Conservation (phyloP, 2,329 filamentous ascomycete species). For the Xylaria sp. region DNA sequence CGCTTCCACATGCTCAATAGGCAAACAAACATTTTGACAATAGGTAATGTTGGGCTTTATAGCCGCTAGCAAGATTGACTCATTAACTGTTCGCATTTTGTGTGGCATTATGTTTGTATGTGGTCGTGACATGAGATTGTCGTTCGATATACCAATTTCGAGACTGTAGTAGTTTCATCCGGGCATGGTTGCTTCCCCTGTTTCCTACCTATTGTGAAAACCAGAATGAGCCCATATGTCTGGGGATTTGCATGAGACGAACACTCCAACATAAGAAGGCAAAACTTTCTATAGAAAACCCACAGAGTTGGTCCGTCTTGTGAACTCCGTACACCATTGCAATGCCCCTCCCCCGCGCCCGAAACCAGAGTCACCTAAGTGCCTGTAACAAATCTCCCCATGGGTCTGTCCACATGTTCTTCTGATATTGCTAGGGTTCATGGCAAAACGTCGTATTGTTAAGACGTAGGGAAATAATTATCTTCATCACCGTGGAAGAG, state of each 20-base stretch:
- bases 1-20: neutral
- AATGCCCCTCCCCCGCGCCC: slow-evolving; percentile 27
- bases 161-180: slow-evolving; percentile 22
- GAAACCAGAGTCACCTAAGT: slow-evolving; percentile 21
- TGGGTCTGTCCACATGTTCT: slow-evolving; percentile 16
- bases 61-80: neutral
- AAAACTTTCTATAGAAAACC: slow-evolving; percentile 33
- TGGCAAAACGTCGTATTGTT: slow-evolving; percentile 17
- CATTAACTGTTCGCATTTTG: neutral
- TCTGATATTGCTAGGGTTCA: slow-evolving; percentile 13
- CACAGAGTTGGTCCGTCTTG: slow-evolving; percentile 36
- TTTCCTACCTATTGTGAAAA: neutral
- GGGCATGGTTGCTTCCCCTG: slow-evolving; percentile 4
- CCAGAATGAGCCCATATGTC: slow-evolving; percentile 21
- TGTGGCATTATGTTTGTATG: neutral
- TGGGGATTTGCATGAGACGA: slow-evolving; percentile 25
- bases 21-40: neutral
- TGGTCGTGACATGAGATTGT: slow-evolving; percentile 19
- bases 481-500: slow-evolving; percentile 78
- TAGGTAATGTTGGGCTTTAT: neutral
- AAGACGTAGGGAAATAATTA: slow-evolving; percentile 42
- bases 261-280: slow-evolving; percentile 21
- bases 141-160: slow-evolving; percentile 24
- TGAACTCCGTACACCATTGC: slow-evolving; percentile 44
- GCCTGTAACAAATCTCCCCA: slow-evolving; percentile 21